Evolutionary conservation across 345 rosid species (phyloP).

Genomic region (Eucalyptus sp.): DNA sequence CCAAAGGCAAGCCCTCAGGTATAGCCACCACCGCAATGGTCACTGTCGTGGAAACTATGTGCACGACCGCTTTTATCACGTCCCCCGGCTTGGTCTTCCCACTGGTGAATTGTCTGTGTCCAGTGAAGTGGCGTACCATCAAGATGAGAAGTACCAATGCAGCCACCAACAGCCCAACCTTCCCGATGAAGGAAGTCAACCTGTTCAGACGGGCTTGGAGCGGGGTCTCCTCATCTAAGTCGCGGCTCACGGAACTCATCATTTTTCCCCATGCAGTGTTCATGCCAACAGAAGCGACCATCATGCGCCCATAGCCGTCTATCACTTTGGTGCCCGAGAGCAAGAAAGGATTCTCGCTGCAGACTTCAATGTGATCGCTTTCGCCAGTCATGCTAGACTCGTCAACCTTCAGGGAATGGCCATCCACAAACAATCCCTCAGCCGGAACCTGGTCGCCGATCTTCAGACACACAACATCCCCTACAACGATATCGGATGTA

Average conservation of each 20-base stretch:
- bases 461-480: slow-evolving; percentile 45
- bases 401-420: slow-evolving; percentile 29
- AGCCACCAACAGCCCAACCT: slow-evolving; percentile 53
- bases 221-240: slow-evolving; percentile 49
- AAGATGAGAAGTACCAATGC: slow-evolving; percentile 53
- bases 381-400: slow-evolving; percentile 68
- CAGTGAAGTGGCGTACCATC: slow-evolving; percentile 59
- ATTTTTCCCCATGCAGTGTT: slow-evolving; percentile 65
- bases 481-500: slow-evolving; percentile 5
- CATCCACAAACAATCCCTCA: slow-evolving; percentile 45
- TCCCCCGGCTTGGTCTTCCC: slow-evolving; percentile 37
- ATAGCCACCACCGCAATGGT: slow-evolving; percentile 70
- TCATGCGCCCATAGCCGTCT: slow-evolving; percentile 49
- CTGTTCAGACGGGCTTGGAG: slow-evolving; percentile 51
- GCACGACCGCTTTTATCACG: slow-evolving; percentile 41
- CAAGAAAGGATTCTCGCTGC: slow-evolving; percentile 33
- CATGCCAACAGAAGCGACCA: slow-evolving; percentile 62
- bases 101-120: slow-evolving; percentile 28
- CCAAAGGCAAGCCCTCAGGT: slow-evolving; percentile 75
- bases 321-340: slow-evolving; percentile 46
- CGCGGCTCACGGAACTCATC: slow-evolving; percentile 48
- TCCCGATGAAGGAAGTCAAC: slow-evolving; percentile 55
- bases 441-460: slow-evolving; percentile 66
- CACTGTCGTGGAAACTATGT: slow-evolving; percentile 56
- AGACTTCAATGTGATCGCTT: slow-evolving; percentile 35